These are phyloP conservation scores for Balakata baccata DNA, from an alignment of 345 rosid species.

Conservation along the genomic window DNA sequence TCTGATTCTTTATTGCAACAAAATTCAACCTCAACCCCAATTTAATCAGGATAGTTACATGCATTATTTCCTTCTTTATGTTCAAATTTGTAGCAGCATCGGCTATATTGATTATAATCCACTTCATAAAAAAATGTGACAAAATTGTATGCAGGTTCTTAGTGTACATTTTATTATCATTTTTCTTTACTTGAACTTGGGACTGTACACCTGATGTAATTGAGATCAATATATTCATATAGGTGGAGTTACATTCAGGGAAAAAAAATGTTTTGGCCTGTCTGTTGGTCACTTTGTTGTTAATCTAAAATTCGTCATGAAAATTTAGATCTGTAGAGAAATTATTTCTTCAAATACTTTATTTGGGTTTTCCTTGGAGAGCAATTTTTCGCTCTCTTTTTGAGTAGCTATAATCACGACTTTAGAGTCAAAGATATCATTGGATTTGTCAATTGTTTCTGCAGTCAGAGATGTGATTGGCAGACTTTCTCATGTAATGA, in stretches of 20 bases:
- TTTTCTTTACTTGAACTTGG: neutral
- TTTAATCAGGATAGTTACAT: too few species aligned
- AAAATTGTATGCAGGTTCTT: neutral
- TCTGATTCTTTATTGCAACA: too few species aligned
- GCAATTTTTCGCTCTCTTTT: neutral
- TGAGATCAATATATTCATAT: neutral
- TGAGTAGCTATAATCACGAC: neutral
- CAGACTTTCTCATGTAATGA: neutral
- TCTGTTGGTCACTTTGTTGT: neutral
- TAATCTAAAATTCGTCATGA: neutral
- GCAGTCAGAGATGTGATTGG: neutral
- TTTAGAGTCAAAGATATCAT: neutral
- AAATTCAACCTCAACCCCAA: too few species aligned
- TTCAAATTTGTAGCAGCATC: neutral
- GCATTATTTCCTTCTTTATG: too few species aligned
- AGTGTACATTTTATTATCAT: neutral
- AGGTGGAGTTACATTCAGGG: neutral
- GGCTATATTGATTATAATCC: neutral
- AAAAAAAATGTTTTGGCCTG: neutral
- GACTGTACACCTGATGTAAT: neutral
- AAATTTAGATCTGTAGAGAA: neutral
- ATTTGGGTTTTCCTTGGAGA: neutral
- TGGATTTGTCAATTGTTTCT: neutral
- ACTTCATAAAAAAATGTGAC: neutral
- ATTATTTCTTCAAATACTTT: neutral